These are phyloP conservation scores for Arthrinium phaeospermum DNA, from an alignment of 2,329 filamentous ascomycete species.

Conservation along the genomic window DNA sequence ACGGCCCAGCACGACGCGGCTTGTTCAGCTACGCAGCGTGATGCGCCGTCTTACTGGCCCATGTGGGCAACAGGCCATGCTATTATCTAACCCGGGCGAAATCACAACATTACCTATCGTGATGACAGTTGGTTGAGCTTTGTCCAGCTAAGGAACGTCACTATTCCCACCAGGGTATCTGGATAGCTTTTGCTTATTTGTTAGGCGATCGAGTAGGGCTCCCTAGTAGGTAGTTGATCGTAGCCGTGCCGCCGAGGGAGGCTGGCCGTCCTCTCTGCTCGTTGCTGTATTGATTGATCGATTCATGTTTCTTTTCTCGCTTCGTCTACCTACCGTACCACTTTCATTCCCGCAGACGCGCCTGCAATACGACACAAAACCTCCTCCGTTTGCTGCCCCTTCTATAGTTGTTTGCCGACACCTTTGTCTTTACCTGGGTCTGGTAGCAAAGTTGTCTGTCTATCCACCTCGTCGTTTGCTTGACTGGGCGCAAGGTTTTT, in stretches of 20 bases:
- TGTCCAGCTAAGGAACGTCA: not conserved
- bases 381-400: not conserved
- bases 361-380: not conserved
- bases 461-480: not conserved
- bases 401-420: not conserved
- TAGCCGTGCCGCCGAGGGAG: not conserved
- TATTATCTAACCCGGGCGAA: not conserved
- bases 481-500: not conserved
- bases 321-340: not conserved
- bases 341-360: not conserved
- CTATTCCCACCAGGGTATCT: constrained; percentile 1
- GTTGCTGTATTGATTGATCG: not conserved
- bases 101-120: not conserved
- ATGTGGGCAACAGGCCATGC: not conserved
- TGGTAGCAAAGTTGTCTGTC: not conserved
- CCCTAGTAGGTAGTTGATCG: not conserved
- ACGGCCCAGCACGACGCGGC: not conserved
- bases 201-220: constrained; percentile 9
- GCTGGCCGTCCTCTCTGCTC: not conserved
- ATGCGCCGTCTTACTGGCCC: not conserved
- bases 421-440: not conserved
- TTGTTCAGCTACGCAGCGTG: not conserved
- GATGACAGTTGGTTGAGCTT: not conserved
- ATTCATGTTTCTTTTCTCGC: constrained; percentile 4
- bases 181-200: not conserved